Conservation (phyloP, 352 stramenopile species). For the Globisporangium polare region DNA sequence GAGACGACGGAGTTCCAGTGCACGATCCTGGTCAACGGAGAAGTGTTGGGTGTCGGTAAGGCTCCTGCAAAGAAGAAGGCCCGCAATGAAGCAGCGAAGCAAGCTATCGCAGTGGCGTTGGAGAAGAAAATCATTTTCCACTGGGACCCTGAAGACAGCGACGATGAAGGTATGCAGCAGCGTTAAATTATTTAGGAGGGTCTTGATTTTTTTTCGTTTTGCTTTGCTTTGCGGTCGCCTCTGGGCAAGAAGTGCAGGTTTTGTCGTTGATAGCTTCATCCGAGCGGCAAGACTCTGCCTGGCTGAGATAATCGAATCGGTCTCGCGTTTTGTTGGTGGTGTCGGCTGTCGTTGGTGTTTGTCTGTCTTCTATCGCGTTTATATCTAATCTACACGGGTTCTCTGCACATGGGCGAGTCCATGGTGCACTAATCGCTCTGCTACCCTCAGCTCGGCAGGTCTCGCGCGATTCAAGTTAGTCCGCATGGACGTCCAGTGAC, state of each 20-base stretch:
- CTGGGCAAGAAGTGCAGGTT: conserved; percentile 6
- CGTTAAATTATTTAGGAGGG: conserved; percentile 6
- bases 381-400: conserved; percentile 52
- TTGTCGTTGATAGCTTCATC: conserved; percentile 4
- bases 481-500: conserved; percentile 80
- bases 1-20: conserved; percentile 47
- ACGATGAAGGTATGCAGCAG: conserved; percentile 3
- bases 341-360: conserved; percentile 1
- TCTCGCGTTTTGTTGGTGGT: not conserved
- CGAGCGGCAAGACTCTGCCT: not conserved
- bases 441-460: conserved; percentile 4
- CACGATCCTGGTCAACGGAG: conserved; percentile 42
- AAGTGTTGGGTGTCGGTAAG: conserved; percentile 25
- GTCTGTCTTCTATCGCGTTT: conserved; percentile 14
- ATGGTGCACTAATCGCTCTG: conserved; percentile 6
- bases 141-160: conserved; percentile 21
- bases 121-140: conserved; percentile 44
- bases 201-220: conserved; percentile 13
- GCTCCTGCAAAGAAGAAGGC: conserved; percentile 87
- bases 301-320: not conserved
- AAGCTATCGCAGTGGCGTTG: conserved; percentile 75
- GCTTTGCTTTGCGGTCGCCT: conserved; percentile 1
- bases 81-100: conserved; percentile 36
- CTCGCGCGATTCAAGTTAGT: conserved; percentile 33
- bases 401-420: not conserved